Evolutionary conservation across 257 asterid species (phyloP).

Genomic region (Solanum sitiens): DNA sequence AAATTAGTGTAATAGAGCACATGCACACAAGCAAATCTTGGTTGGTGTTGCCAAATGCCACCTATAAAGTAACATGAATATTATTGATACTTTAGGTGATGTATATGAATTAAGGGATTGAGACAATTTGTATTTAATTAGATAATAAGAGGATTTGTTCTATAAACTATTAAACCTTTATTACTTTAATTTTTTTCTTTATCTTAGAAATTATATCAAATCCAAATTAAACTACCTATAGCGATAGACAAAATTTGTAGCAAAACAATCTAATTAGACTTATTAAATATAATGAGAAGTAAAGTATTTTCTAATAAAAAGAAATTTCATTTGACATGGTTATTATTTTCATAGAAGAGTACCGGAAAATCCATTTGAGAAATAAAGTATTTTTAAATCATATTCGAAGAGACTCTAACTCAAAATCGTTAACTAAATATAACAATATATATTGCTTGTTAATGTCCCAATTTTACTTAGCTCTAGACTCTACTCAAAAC

Average conservation of each 20-base stretch:
- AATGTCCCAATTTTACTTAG: neutral
- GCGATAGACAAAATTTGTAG: no score
- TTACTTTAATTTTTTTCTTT: neutral
- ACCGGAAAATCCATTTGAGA: neutral
- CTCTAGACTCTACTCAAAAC: neutral
- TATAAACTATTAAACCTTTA: neutral
- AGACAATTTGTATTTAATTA: neutral
- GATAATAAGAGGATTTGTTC: neutral
- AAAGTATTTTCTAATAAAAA: no score
- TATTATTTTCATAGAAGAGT: neutral
- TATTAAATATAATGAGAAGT: no score
- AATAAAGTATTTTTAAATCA: no score
- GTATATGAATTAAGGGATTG: neutral
- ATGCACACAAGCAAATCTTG: neutral
- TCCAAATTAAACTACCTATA: no score
- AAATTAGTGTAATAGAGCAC: neutral
- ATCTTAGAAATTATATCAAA: no score
- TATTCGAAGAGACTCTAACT: fast-evolving
- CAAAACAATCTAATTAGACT: no score
- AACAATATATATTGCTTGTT: no score
- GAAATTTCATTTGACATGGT: neutral
- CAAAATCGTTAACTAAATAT: no score
- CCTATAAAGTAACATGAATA: neutral
- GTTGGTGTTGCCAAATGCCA: neutral
- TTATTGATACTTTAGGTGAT: neutral